Evolutionary conservation across 2,329 filamentous ascomycete species (phyloP).

Genomic region (Ilyonectria mors-panacis): DNA sequence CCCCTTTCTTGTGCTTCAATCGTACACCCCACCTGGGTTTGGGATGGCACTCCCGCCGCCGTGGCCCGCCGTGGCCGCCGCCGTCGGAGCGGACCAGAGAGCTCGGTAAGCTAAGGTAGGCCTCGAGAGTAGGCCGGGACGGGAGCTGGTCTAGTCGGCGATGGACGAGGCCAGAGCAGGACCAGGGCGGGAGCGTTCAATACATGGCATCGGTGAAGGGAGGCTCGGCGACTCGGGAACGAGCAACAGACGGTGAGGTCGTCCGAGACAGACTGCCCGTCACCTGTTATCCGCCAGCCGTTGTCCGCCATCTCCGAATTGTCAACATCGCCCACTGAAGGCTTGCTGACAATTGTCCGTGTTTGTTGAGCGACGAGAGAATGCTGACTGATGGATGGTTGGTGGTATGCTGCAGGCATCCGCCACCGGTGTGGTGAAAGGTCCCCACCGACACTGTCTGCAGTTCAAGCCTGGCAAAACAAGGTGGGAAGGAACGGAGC

Average conservation of each 20-base stretch:
- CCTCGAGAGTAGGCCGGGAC: slow-evolving; percentile 26
- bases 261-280: background rate
- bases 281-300: slow-evolving; percentile 9
- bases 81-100: slow-evolving; percentile 24
- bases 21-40: slow-evolving; percentile 20
- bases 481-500: background rate
- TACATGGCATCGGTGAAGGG: slow-evolving; percentile 17
- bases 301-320: slow-evolving; percentile 4
- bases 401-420: slow-evolving; percentile 30
- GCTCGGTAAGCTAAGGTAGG: slow-evolving; percentile 29
- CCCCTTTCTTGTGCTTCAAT: slow-evolving; percentile 23
- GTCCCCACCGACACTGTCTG: slow-evolving; percentile 8
- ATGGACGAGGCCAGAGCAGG: slow-evolving; percentile 20
- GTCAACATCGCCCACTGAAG: slow-evolving; percentile 21
- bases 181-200: slow-evolving; percentile 21
- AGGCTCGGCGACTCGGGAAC: slow-evolving; percentile 7
- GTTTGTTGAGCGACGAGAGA: slow-evolving; percentile 11
- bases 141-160: slow-evolving; percentile 21
- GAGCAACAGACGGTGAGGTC: slow-evolving; percentile 7
- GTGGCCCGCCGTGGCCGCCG: slow-evolving; percentile 28
- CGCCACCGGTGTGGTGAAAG: slow-evolving; percentile 21
- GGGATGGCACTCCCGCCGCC: slow-evolving; percentile 25
- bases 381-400: slow-evolving; percentile 29
- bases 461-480: slow-evolving; percentile 1
- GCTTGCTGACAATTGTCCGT: slow-evolving; percentile 25